These are phyloP conservation scores for Podospora pseudopauciseta DNA, from an alignment of 495 filamentous ascomycete species.

Conservation along the genomic window DNA sequence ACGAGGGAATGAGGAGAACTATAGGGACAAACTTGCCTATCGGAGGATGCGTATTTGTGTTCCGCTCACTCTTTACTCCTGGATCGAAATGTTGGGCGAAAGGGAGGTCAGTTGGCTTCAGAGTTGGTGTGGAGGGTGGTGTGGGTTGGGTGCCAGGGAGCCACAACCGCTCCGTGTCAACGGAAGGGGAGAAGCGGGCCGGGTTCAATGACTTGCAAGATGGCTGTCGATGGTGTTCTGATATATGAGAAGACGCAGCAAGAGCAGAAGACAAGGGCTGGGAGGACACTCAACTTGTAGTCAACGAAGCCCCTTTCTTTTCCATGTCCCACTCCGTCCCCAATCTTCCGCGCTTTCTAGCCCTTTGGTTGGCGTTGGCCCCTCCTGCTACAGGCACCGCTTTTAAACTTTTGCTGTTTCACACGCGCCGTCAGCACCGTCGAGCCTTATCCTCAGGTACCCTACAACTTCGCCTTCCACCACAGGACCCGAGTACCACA, in stretches of 20 bases:
- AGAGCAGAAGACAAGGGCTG: not conserved
- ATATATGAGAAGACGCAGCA: not conserved
- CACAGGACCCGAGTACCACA: not conserved
- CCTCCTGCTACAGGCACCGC: not conserved
- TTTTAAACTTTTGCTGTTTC: not conserved
- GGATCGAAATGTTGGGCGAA: not conserved
- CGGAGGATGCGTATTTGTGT: not conserved
- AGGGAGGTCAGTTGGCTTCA: not conserved
- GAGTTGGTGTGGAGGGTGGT: not conserved
- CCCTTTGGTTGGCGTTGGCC: not conserved
- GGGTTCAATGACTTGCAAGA: not conserved
- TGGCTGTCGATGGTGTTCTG: not conserved
- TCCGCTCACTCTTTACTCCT: not conserved
- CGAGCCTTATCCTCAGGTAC: too few species aligned
- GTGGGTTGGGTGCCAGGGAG: not conserved
- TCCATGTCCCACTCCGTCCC: not conserved
- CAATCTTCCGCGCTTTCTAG: not conserved
- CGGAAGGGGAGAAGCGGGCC: not conserved
- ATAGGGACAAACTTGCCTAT: not conserved
- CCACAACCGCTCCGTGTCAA: not conserved
- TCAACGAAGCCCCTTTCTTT: not conserved
- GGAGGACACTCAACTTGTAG: not conserved
- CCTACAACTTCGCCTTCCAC: not conserved
- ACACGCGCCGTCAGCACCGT: not conserved
- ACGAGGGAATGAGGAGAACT: not conserved